A percentile compares a stretch with the other conserved stretches of the same genome.
phyloP scores from a whole-genome alignment of 164 flowering plant species.

The Hamamelis virginiana region DNA sequence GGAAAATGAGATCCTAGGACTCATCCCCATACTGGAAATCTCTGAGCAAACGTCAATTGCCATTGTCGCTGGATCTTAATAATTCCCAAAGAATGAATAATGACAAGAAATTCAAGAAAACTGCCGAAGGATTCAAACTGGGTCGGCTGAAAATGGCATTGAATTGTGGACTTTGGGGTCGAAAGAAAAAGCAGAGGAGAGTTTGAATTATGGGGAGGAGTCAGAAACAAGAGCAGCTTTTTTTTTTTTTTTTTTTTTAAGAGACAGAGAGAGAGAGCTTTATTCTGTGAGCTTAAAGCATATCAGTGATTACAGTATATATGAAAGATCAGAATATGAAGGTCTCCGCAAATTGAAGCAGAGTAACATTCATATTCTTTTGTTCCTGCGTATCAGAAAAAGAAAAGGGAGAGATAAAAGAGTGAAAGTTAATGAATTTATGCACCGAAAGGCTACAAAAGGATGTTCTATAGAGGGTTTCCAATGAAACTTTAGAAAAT shows the following conservation, averaged over 20 bases:
- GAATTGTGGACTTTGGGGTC: not conserved
- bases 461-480: slow-evolving; percentile 15
- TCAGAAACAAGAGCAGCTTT: slow-evolving; percentile 28
- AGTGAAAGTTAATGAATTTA: slow-evolving; percentile 18
- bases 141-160: not conserved
- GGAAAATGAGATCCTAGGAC: slow-evolving; percentile 83
- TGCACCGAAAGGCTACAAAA: slow-evolving; percentile 46
- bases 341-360: slow-evolving; percentile 5
- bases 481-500: slow-evolving; percentile 17
- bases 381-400: not conserved
- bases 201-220: not conserved
- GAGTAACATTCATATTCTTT: slow-evolving; percentile 2
- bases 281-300: no score
- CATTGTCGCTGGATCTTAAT: slow-evolving; percentile 32
- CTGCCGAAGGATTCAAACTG: slow-evolving; percentile 1
- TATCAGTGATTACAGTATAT: no score
- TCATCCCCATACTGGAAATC: slow-evolving; percentile 33
- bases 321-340: not conserved
- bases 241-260: slow-evolving; percentile 8
- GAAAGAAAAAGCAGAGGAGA: not conserved
- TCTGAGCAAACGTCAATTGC: slow-evolving; percentile 65
- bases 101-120: not conserved
- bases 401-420: slow-evolving; percentile 4
- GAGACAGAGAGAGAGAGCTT: no score
- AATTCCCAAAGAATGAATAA: not conserved